A percentile compares a stretch with the other conserved stretches of the same genome.
phyloP scores from a whole-genome alignment of 2,329 filamentous ascomycete species.

The Verticillium zaregamsianum region DNA sequence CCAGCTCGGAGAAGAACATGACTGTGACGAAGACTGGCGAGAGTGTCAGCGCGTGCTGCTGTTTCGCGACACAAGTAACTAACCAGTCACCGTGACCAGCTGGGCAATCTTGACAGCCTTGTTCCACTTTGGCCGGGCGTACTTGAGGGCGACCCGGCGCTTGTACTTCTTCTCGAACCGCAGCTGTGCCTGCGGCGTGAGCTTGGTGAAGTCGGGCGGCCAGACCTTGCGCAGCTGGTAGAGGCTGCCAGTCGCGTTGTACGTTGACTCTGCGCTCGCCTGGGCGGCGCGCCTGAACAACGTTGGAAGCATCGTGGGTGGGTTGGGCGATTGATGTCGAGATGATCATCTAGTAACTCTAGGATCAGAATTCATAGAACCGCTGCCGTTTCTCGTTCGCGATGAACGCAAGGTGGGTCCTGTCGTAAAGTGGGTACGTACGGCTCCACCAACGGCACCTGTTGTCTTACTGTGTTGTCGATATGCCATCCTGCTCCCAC shows the following conservation, averaged over 20 bases:
- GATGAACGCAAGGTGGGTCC: too few species aligned
- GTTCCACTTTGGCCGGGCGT: slow-evolving; percentile 58
- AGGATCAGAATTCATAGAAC: too few species aligned
- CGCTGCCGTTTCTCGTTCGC: too few species aligned
- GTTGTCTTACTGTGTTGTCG: too few species aligned
- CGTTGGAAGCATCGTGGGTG: slow-evolving; percentile 27
- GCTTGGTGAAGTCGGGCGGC: slow-evolving; percentile 71
- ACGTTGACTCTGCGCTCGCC: slow-evolving; percentile 12
- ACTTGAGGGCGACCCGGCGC: slow-evolving; percentile 59
- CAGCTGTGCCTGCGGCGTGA: slow-evolving; percentile 70
- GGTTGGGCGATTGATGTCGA: background rate
- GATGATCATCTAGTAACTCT: background rate
- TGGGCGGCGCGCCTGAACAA: slow-evolving; percentile 24
- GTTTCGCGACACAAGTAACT: slow-evolving; percentile 18
- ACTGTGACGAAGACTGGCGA: background rate
- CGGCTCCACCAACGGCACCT: too few species aligned
- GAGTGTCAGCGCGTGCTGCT: background rate
- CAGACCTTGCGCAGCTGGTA: slow-evolving; percentile 68
- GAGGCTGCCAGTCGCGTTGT: slow-evolving; percentile 45
- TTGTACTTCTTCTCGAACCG: slow-evolving; percentile 76
- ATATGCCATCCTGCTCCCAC: too few species aligned
- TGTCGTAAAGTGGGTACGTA: too few species aligned
- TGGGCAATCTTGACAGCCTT: slow-evolving; percentile 64
- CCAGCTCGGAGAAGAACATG: slow-evolving; percentile 37
- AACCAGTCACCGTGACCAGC: slow-evolving; percentile 53